phyloP scores from a whole-genome alignment of 192 early-diverging fungal genomes.

The Umbelopsis vinacea region DNA sequence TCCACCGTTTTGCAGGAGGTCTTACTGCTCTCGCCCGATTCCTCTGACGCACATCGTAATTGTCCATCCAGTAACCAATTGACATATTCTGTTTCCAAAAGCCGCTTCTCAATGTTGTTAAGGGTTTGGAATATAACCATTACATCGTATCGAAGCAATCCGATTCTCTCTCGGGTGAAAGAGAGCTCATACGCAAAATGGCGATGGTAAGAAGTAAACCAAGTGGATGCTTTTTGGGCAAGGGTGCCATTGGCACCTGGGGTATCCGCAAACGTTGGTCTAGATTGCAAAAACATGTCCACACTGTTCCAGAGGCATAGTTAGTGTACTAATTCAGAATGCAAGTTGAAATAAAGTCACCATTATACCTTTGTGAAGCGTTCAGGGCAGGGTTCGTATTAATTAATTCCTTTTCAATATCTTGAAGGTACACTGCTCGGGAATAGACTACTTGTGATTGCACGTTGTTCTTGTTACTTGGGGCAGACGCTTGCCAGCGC shows the following conservation, averaged over 20 bases:
- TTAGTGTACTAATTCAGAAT: background rate
- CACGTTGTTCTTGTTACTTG: background rate
- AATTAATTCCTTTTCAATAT: conserved; percentile 50
- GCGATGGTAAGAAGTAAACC: conserved; percentile 48
- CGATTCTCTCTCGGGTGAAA: conserved; percentile 52
- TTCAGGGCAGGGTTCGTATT: background rate
- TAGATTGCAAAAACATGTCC: conserved; percentile 41
- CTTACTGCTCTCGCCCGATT: conserved; percentile 17
- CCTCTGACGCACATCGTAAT: conserved; percentile 35
- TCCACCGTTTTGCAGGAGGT: conserved; percentile 1
- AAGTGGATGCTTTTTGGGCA: conserved; percentile 14
- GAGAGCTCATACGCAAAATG: conserved; percentile 49
- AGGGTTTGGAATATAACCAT: conserved; percentile 49
- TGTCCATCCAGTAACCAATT: conserved; percentile 58
- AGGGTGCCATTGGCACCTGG: background rate
- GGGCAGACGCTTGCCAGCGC: background rate
- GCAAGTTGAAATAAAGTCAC: background rate
- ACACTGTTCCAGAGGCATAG: conserved; percentile 23
- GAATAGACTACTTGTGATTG: background rate
- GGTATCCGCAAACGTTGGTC: conserved; percentile 17
- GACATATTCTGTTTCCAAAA: conserved; percentile 55
- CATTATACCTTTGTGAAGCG: background rate
- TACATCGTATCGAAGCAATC: conserved; percentile 51
- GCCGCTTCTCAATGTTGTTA: conserved; percentile 49
- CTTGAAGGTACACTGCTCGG: conserved; percentile 52